Evolutionary conservation across 331 rosid species (phyloP).

Genomic region (Malus hybrid): DNA sequence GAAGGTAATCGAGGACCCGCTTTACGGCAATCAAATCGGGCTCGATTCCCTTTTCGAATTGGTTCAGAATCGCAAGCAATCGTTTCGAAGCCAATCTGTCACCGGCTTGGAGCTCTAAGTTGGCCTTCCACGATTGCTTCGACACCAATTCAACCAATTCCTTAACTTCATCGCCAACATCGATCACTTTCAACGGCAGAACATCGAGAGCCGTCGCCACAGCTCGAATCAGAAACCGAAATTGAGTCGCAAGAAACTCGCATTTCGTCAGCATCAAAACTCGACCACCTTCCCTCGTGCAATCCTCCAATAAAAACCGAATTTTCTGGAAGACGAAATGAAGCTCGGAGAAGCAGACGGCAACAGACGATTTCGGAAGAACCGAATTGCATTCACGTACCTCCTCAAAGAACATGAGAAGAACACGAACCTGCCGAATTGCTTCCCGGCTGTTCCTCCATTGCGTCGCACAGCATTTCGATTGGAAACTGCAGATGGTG

Average conservation of each 20-base stretch:
- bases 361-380: constrained; percentile 28
- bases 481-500: constrained; percentile 31
- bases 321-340: constrained; percentile 56
- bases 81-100: constrained; percentile 22
- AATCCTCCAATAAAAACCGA: constrained; percentile 55
- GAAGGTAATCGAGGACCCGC: constrained; percentile 34
- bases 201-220: constrained; percentile 59
- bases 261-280: constrained; percentile 54
- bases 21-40: constrained; percentile 27
- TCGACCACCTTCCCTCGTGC: constrained; percentile 27
- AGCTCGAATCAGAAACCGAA: constrained; percentile 25
- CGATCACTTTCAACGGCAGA: constrained; percentile 29
- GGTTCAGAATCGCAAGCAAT: constrained; percentile 21
- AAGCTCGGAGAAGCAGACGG: constrained; percentile 56
- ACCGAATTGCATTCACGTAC: neutral
- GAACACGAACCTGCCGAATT: constrained; percentile 36
- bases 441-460: constrained; percentile 50
- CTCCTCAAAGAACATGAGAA: constrained; percentile 56
- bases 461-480: constrained; percentile 36
- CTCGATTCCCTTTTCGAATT: constrained; percentile 45
- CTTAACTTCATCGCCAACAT: constrained; percentile 41
- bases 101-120: constrained; percentile 23
- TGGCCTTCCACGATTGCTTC: constrained; percentile 46
- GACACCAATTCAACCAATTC: constrained; percentile 52
- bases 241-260: constrained; percentile 33